phyloP scores from a whole-genome alignment of 192 early-diverging fungal genomes.

The Linnemannia hyalina region DNA sequence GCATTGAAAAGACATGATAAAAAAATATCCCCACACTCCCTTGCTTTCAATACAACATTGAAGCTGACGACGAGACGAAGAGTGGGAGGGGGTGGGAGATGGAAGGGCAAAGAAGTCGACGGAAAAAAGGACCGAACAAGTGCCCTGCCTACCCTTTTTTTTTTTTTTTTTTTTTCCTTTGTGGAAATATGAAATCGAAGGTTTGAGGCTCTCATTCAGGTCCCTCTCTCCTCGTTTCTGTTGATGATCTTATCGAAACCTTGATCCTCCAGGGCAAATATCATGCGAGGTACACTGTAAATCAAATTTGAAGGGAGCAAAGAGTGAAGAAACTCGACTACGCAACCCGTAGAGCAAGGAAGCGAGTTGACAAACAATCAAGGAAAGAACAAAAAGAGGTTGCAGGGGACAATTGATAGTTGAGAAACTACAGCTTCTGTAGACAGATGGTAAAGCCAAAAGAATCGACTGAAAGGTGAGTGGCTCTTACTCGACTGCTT shows the following conservation, averaged over 20 bases:
- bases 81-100: no score
- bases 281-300: background rate
- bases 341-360: no score
- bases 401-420: no score
- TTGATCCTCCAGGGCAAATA: conserved; percentile 29
- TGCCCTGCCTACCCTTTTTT: background rate
- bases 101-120: background rate
- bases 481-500: no score
- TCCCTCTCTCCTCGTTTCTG: background rate
- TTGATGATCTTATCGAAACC: conserved; percentile 56
- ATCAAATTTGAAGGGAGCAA: no score
- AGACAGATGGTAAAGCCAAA: no score
- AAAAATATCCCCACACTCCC: background rate
- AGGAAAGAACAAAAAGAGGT: no score
- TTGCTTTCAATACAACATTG: background rate
- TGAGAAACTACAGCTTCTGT: no score
- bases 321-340: no score
- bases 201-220: conserved; percentile 15
- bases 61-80: background rate
- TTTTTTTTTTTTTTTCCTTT: background rate
- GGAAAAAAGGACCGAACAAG: background rate
- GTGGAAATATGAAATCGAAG: background rate
- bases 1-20: background rate
- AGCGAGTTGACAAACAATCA: no score
- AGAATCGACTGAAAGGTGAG: no score